phyloP scores from a whole-genome alignment of 805 yeast species.

The Suhomyces tanzawaensis region DNA sequence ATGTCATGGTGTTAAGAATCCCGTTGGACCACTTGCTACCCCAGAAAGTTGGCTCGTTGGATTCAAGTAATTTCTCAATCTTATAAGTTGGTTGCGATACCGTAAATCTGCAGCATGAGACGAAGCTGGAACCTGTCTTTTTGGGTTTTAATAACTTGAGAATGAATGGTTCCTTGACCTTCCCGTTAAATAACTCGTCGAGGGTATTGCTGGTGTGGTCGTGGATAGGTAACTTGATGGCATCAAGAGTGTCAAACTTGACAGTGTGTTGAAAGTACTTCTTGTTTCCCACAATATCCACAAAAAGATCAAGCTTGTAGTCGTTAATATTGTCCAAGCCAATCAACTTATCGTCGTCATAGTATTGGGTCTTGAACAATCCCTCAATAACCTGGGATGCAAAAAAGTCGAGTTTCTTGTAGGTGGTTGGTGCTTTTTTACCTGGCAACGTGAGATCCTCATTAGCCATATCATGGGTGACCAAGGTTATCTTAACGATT shows the following conservation, averaged over 20 bases:
- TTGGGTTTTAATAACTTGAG: conserved; percentile 39
- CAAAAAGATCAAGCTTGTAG: conserved; percentile 33
- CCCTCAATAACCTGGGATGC: conserved; percentile 37
- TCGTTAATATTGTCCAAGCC: conserved; percentile 18
- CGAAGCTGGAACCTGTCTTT: conserved; percentile 25
- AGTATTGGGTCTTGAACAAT: conserved; percentile 22
- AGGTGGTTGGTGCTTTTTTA: conserved; percentile 31
- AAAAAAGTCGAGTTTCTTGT: conserved; percentile 37
- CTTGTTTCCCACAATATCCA: conserved; percentile 42
- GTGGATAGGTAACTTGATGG: conserved; percentile 28
- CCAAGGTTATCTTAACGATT: conserved; percentile 20
- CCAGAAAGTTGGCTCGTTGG: conserved; percentile 28
- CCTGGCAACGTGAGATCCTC: conserved; percentile 36
- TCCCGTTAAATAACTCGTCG: conserved; percentile 25
- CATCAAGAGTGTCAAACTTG: conserved; percentile 28
- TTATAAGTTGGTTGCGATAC: conserved; percentile 32
- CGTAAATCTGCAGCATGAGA: conserved; percentile 35
- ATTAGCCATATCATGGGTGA: conserved; percentile 33
- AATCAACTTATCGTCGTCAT: conserved; percentile 18
- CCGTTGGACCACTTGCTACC: conserved; percentile 30
- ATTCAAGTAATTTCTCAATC: conserved; percentile 26
- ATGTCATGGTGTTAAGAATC: conserved; percentile 28
- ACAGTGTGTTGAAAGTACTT: conserved; percentile 33
- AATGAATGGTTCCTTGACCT: conserved; percentile 31
- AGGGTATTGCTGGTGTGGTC: conserved; percentile 15